A percentile compares a stretch with the other conserved stretches of the same genome.
phyloP scores from a whole-genome alignment of 2,329 filamentous ascomycete genomes.

The Colletotrichum eremochloae region DNA sequence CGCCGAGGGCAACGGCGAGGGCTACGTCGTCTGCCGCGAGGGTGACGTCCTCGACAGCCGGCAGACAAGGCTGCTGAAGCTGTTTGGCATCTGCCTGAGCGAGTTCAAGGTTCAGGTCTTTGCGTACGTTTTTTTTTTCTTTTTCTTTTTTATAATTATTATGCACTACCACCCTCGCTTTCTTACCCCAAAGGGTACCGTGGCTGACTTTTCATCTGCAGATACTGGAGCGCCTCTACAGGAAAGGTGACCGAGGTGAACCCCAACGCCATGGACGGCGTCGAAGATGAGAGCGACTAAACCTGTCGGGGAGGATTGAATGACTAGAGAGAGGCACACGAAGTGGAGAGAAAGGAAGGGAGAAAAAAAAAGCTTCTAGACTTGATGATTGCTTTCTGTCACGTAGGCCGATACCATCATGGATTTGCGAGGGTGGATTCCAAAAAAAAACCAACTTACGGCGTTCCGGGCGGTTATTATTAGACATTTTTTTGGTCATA shows the following conservation, averaged over 20 bases:
- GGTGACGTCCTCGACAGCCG: constrained; percentile 89
- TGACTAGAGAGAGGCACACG: not conserved
- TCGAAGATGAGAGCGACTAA: constrained; percentile 46
- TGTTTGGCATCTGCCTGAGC: constrained; percentile 90
- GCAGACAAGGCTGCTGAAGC: constrained; percentile 93
- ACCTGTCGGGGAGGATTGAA: not conserved
- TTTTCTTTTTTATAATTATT: not conserved
- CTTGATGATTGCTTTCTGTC: constrained; percentile 42
- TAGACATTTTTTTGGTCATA: constrained; percentile 25
- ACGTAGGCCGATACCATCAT: constrained; percentile 44
- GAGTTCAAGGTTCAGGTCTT: constrained; percentile 88
- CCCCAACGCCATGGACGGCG: constrained; percentile 55
- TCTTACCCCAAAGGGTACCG: not conserved
- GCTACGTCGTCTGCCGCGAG: constrained; percentile 86
- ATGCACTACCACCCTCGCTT: not conserved
- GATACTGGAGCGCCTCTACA: constrained; percentile 73
- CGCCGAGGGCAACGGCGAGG: constrained; percentile 61
- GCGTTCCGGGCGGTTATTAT: constrained; percentile 36
- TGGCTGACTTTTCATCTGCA: constrained; percentile 45
- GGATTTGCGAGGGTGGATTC: constrained; percentile 40
- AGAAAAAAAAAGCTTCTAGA: constrained; percentile 30
- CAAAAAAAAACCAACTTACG: constrained; percentile 34
- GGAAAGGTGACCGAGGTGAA: constrained; percentile 70
- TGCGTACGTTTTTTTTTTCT: constrained; percentile 67
- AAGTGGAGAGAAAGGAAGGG: not conserved